Evolutionary conservation across 164 flowering plant genomes (phyloP).

Genomic region (Pachysandra terminalis): DNA sequence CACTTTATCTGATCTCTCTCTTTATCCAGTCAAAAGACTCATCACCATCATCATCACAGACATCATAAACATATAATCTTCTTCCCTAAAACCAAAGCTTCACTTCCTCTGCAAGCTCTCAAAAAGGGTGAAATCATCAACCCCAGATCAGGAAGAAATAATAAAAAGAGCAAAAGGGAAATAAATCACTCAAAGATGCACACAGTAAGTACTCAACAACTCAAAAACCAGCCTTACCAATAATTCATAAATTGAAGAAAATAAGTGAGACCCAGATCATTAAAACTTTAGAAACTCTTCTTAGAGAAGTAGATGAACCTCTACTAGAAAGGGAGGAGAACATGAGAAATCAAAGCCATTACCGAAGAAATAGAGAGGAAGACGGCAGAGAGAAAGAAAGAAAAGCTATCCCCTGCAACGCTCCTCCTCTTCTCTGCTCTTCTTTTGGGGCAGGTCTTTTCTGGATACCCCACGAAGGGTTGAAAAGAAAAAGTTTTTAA

Average conservation of each 20-base stretch:
- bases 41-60: conserved; percentile 29
- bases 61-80: conserved; percentile 31
- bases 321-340: not conserved
- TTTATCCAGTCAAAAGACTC: conserved; percentile 51
- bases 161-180: not conserved
- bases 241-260: not conserved
- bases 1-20: conserved; percentile 30
- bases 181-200: conserved; percentile 6
- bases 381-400: conserved; percentile 3
- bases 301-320: not conserved
- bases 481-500: not conserved
- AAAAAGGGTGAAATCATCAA: conserved; percentile 26
- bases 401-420: conserved; percentile 10
- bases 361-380: conserved; percentile 3
- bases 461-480: too few relatives aligned
- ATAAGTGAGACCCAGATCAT: conserved; percentile 1
- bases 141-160: conserved; percentile 22
- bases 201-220: too few relatives aligned
- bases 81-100: conserved; percentile 33
- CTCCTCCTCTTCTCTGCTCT: conserved; percentile 9
- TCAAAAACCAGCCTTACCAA: conserved; percentile 11
- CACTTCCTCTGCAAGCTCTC: conserved; percentile 15
- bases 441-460: conserved; percentile 3
- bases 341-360: conserved; percentile 3
- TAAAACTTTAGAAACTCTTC: conserved; percentile 5